A percentile compares a stretch with the other conserved stretches of the same genome.
Conservation (phyloP, 345 rosid species). For the Cardamine occulta region DNA sequence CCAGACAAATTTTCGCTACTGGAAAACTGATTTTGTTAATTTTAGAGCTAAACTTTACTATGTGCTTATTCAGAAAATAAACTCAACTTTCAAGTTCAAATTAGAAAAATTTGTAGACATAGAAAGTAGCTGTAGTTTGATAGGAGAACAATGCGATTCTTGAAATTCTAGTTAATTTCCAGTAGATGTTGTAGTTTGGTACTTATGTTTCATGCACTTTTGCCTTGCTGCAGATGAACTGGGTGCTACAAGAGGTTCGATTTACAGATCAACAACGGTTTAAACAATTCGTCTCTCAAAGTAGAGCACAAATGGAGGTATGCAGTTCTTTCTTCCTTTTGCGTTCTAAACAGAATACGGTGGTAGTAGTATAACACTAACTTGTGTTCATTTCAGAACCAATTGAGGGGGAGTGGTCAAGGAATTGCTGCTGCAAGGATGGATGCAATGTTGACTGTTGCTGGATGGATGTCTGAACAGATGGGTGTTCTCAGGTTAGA, state of each 20-base stretch:
- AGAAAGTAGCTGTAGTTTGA: background rate
- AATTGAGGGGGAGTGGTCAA: constrained; percentile 86
- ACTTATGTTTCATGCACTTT: background rate
- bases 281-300: constrained; percentile 93
- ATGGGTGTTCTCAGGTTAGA: constrained; percentile 94
- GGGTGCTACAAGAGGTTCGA: constrained; percentile 86
- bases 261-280: constrained; percentile 94
- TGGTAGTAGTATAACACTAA: constrained; percentile 21
- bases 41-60: background rate
- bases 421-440: constrained; percentile 86
- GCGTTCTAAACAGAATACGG: background rate
- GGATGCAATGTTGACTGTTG: constrained; percentile 85
- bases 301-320: constrained; percentile 98
- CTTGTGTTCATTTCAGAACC: constrained; percentile 56
- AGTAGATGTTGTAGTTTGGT: background rate
- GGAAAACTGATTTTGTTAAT: background rate
- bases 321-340: constrained; percentile 3
- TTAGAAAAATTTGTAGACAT: background rate
- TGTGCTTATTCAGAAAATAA: background rate
- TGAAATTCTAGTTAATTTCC: background rate
- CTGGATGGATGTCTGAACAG: constrained; percentile 98
- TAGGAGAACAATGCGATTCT: background rate
- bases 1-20: background rate
- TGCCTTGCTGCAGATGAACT: constrained; percentile 56
- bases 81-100: background rate